Percentiles rank a stretch among this genome's conserved stretches.
Evolutionary conservation across 2,329 filamentous ascomycete species (phyloP).

Genomic region (Colletotrichum sojae): DNA sequence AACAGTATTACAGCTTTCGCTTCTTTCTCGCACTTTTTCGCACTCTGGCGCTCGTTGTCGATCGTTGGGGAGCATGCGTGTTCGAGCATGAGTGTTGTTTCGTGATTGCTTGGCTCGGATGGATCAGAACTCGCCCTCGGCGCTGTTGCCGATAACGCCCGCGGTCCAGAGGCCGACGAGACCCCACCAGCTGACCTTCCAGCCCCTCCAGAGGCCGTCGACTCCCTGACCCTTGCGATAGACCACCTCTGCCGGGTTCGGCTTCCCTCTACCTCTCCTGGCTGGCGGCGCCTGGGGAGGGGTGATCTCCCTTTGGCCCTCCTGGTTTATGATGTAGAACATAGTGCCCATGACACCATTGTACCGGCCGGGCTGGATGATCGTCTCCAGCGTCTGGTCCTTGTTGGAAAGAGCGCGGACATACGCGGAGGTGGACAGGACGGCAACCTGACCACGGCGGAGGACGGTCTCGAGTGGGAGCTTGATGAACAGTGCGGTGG

Average conservation of each 20-base stretch:
- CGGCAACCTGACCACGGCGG: slow-evolving; percentile 86
- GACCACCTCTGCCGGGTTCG: slow-evolving; percentile 57
- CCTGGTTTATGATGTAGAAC: slow-evolving; percentile 87
- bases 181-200: slow-evolving; percentile 85
- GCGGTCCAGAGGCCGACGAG: slow-evolving; percentile 82
- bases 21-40: not conserved
- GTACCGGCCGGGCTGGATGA: slow-evolving; percentile 86
- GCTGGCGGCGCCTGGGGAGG: slow-evolving; percentile 47
- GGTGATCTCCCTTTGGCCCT: slow-evolving; percentile 74
- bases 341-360: slow-evolving; percentile 92
- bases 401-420: slow-evolving; percentile 61
- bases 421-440: slow-evolving; percentile 71
- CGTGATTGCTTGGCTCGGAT: slow-evolving; percentile 33
- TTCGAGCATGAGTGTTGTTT: slow-evolving; percentile 4
- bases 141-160: slow-evolving; percentile 72
- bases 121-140: slow-evolving; percentile 71
- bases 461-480: slow-evolving; percentile 94
- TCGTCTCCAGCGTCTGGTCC: slow-evolving; percentile 72
- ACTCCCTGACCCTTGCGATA: slow-evolving; percentile 76
- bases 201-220: slow-evolving; percentile 79
- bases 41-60: slow-evolving; percentile 5
- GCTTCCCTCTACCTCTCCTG: slow-evolving; percentile 51
- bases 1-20: slow-evolving; percentile 25
- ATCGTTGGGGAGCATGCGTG: not conserved
- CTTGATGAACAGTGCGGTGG: slow-evolving; percentile 85